Base-by-base conservation (phyloP, 441 rosid species). In the Theobroma grandiflorum region DNA sequence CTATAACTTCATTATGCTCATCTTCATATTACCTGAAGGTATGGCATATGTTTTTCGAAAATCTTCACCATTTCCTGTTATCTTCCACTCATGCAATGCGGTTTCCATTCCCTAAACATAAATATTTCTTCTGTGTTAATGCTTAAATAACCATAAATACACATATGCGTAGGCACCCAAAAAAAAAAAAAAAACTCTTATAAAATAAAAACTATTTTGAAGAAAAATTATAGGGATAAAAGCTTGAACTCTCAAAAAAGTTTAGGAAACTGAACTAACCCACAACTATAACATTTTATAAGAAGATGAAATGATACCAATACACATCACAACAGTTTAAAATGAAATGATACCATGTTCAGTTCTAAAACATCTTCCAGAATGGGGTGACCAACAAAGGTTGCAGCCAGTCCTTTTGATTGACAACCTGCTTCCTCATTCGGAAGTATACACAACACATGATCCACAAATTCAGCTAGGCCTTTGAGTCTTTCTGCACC, bases 361-460 rank as follows among this genome's bases (percentile, higher is more conserved):
- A 88, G 74, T 70, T 90, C 93, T 74, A 89, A 82, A 79, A 89
- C 85, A 81, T 94, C 99, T 81, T 96, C 99, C 72, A 96, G 86
- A 81, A 92, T 74, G 37, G 98, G 97, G 82, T 96, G 97, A 76
- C 98, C 98, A 52, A 96, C 95, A 68, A 94, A 96, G 58, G 90
- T 94, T 81, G 97, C 96, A 75, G 79, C 86, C 33, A 96, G 81
- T 50, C 97, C 98, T 81, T 94, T 87, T 42, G 80, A 91, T 78
- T 72, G 79, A 82, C 96, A 94, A 80, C 88, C 88, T 37, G 59
- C 72, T 67, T 86, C 96, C 87, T 96, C 98, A 72, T 86, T 88
- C 2, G 97, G 98, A 76, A 94, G 98, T 88, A 96, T 94, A 76
- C 99, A 94, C 64, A 96, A 90, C 61, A 96, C 81, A 87, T 96